Conservation (phyloP, 768 basidiomycete species). For the Solioccasus polychromus region DNA sequence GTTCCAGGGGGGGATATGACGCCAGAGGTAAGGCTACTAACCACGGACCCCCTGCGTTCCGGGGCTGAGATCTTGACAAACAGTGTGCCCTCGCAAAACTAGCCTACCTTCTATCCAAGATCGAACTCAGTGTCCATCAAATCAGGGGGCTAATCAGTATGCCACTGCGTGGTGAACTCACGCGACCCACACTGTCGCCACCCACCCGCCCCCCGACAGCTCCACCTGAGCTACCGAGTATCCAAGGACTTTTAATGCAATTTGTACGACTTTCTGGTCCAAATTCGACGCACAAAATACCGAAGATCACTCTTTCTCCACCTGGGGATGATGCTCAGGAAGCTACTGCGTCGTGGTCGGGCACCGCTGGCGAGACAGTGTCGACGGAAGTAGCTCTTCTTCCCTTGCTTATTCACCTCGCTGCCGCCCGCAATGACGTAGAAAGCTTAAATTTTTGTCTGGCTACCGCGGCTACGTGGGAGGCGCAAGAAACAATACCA, state of each 20-base stretch:
- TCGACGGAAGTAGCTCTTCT: conserved; percentile 68
- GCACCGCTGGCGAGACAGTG: conserved; percentile 73
- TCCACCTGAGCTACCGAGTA: conserved; percentile 52
- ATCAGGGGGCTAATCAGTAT: conserved; percentile 72
- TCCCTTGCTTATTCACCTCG: conserved; percentile 77
- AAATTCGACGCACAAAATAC: conserved; percentile 34
- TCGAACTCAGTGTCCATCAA: conserved; percentile 63
- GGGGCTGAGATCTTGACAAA: neutral
- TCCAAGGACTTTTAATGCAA: conserved; percentile 64
- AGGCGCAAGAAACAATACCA: conserved; percentile 18
- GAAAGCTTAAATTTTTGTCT: conserved; percentile 64
- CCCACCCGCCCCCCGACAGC: conserved; percentile 38
- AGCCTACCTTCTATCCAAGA: conserved; percentile 84
- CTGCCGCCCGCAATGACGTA: conserved; percentile 67
- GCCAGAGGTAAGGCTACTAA: conserved; percentile 64
- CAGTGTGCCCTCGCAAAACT: conserved; percentile 91
- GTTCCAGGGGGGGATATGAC: conserved; percentile 92
- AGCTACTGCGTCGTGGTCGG: conserved; percentile 66
- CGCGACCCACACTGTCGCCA: conserved; percentile 44
- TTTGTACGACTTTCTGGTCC: conserved; percentile 63
- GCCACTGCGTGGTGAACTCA: conserved; percentile 88
- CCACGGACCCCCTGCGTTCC: neutral
- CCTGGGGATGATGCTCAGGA: conserved; percentile 40
- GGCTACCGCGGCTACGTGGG: conserved; percentile 22
- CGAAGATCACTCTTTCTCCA: conserved; percentile 36